Conservation (phyloP, 495 filamentous ascomycete species). For the Apodospora peruviana region DNA sequence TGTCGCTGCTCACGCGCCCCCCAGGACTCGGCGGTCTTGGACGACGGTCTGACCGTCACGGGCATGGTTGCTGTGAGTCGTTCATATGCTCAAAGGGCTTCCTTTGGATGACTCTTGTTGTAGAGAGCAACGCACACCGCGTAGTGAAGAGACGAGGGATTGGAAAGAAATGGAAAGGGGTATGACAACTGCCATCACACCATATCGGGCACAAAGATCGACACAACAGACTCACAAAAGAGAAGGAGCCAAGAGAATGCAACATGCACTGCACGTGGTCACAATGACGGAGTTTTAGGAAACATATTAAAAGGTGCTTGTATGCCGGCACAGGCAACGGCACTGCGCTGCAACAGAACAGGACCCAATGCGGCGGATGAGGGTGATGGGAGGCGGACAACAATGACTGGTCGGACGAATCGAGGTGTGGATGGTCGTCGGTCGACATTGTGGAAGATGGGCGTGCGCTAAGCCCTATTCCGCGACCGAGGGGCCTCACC, state of each 20-base stretch:
- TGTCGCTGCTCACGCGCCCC: constrained; percentile 1
- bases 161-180: not conserved
- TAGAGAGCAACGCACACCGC: too few species aligned
- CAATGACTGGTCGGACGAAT: too few species aligned
- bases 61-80: constrained; percentile 11
- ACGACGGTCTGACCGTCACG: constrained; percentile 16
- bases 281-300: too few species aligned
- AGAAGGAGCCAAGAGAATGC: not conserved
- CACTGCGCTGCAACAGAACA: not conserved
- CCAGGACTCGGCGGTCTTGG: constrained; percentile 15
- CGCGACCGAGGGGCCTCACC: constrained; percentile 12
- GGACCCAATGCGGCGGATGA: not conserved
- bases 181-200: not conserved
- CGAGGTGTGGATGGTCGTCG: too few species aligned
- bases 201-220: not conserved
- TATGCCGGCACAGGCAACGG: not conserved
- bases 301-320: not conserved
- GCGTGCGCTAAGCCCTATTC: constrained; percentile 19
- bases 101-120: too few species aligned
- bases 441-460: too few species aligned
- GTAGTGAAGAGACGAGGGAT: too few species aligned
- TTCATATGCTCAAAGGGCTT: not conserved
- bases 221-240: not conserved
- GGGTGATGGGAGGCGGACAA: too few species aligned
- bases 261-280: not conserved